Evolutionary conservation across 2,329 filamentous ascomycete species (phyloP), one percentile per base, ranked within the genome.

Genomic region (Meredithiella fracta): DNA sequence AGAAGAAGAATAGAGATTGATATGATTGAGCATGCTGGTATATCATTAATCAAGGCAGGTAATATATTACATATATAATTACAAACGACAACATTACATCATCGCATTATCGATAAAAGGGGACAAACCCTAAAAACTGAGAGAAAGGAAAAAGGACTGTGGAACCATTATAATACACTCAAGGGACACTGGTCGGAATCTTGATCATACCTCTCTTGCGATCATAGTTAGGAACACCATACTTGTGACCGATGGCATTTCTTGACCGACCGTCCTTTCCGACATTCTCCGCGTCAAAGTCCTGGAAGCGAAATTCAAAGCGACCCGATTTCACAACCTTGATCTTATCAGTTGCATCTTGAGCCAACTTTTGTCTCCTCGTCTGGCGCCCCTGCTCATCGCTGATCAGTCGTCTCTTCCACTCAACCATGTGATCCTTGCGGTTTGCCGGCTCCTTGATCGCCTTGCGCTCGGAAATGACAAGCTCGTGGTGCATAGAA

Each of bases 111-210:
- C 52, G 14, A 49, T 22, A 49, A n/a, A 49, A 31, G 29, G 29
- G 29, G 11, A 34, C 29, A 34, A 34, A 11, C 5, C 29, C 29
- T 11, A 5, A 34, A 34, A n/a, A n/a, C n/a, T n/a, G 29, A 34
- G 29, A 34, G 5, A 34, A 5, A 34, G 29, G 29, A 34, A 37
- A 6, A 42, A 40, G 26, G 3, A 38, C 29, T 38, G 42, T 20
- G 17, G 44, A 55, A 29, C 51, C 51, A 15, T n/a, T n/a, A n/a
- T 37, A 37, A 15, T 40, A 25, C 20, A 44, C n/a, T 72, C 62
- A 78, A 59, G 74, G 76, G 55, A 83, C 78, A 54, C 72, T 75
- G 37, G 76, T 82, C 22, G 82, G 81, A 64, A 85, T 84, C 73
- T 84, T 85, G 69, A 82, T 67, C 64, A 76, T 64, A n/a, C 78